These are phyloP conservation scores for Porcisia hertigi DNA, from an alignment of 208 protist genomes.

Conservation along the genomic window DNA sequence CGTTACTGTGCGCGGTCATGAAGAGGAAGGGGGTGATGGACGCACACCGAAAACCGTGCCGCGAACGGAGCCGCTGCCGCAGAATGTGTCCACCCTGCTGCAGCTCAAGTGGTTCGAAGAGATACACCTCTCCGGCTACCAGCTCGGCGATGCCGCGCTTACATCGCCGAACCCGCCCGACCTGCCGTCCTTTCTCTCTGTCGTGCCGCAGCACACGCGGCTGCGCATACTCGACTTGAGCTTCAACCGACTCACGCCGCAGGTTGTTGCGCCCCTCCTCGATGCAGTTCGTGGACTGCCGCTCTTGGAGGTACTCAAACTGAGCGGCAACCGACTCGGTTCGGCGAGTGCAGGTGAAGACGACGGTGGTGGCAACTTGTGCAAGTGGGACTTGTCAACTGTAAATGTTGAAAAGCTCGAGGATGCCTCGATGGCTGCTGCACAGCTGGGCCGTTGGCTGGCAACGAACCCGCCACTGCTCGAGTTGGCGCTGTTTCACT, in stretches of 20 bases:
- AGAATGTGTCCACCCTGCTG: background rate
- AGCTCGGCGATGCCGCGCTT: slow-evolving; percentile 21
- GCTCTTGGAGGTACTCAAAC: slow-evolving; percentile 42
- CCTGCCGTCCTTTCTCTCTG: slow-evolving; percentile 21
- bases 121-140: slow-evolving; percentile 21
- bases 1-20: background rate
- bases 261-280: slow-evolving; percentile 35
- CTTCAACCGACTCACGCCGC: slow-evolving; percentile 54
- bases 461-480: slow-evolving; percentile 42
- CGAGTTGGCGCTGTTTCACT: slow-evolving; percentile 64
- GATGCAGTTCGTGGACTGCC: slow-evolving; percentile 14
- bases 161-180: background rate
- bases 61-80: background rate
- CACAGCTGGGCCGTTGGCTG: slow-evolving; percentile 39
- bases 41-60: background rate
- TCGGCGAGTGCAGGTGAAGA: background rate
- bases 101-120: slow-evolving; percentile 20
- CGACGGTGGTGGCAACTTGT: slow-evolving; percentile 1
- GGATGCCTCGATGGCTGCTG: background rate
- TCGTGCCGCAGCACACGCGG: slow-evolving; percentile 33
- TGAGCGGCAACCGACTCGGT: slow-evolving; percentile 65
- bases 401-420: background rate
- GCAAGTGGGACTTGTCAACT: background rate
- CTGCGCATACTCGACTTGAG: slow-evolving; percentile 52
- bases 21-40: no score